These are phyloP conservation scores for Mycogone perniciosa DNA, from an alignment of 2,329 filamentous ascomycete genomes.

Conservation along the genomic window DNA sequence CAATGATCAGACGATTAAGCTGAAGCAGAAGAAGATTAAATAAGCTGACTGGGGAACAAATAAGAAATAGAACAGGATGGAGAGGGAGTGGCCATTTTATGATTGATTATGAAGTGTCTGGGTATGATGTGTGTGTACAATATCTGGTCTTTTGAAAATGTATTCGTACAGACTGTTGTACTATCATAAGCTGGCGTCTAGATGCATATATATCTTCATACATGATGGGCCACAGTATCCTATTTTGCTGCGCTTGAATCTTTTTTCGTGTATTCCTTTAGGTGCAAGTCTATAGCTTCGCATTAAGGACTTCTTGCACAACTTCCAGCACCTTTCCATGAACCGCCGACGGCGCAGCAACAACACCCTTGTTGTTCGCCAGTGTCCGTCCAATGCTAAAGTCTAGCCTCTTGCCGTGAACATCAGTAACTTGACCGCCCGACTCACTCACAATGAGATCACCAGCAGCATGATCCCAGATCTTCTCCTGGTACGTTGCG, in stretches of 20 bases:
- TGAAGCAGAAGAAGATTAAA: constrained; percentile 98
- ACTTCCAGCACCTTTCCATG: constrained; percentile 71
- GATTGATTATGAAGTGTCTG: background rate
- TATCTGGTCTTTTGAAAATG: constrained; percentile 11
- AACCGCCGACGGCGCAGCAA: constrained; percentile 74
- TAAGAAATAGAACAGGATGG: background rate
- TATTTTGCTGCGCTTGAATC: background rate
- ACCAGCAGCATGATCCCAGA: constrained; percentile 97
- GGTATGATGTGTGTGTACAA: constrained; percentile 1
- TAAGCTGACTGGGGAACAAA: constrained; percentile 36
- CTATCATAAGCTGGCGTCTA: constrained; percentile 20
- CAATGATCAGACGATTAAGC: constrained; percentile 92
- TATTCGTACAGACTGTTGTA: constrained; percentile 25
- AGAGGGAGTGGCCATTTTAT: background rate
- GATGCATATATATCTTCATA: constrained; percentile 19
- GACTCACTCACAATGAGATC: constrained; percentile 92
- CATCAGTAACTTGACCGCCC: constrained; percentile 86
- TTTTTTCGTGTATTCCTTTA: background rate
- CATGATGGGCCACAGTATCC: background rate
- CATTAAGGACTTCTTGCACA: constrained; percentile 69
- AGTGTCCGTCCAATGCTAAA: constrained; percentile 84
- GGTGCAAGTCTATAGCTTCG: constrained; percentile 21
- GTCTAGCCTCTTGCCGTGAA: constrained; percentile 75
- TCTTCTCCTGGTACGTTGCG: constrained; percentile 94
- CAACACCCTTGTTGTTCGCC: constrained; percentile 84